phyloP scores from a whole-genome alignment of 306 rosid genomes.

The Trifolium subterraneum region DNA sequence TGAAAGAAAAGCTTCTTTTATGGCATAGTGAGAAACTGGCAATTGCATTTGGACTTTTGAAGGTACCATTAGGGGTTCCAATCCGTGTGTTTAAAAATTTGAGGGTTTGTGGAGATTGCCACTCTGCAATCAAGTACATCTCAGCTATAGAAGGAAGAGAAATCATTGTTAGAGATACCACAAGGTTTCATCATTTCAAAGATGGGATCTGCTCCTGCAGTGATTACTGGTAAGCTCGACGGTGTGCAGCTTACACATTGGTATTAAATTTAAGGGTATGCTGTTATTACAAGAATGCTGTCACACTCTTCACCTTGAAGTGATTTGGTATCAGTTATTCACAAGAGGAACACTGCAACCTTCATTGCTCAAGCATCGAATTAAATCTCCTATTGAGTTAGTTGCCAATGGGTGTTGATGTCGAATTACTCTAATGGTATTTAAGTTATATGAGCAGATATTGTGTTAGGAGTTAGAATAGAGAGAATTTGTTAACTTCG shows the following conservation, averaged over 20 bases:
- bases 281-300: constrained; percentile 6
- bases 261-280: constrained; percentile 18
- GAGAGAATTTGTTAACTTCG: too few species aligned
- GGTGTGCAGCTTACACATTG: neutral
- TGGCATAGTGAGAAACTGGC: constrained; percentile 91
- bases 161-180: constrained; percentile 81
- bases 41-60: constrained; percentile 78
- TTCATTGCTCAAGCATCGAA: constrained; percentile 18
- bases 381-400: constrained; percentile 10
- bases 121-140: constrained; percentile 74
- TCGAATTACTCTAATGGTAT: neutral
- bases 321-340: constrained; percentile 17
- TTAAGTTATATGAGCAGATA: neutral
- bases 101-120: constrained; percentile 94
- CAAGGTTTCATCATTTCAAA: constrained; percentile 87
- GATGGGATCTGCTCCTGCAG: constrained; percentile 81
- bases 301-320: constrained; percentile 28
- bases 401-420: neutral
- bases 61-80: constrained; percentile 59
- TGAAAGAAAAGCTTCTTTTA: constrained; percentile 76
- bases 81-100: constrained; percentile 80
- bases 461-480: neutral
- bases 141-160: constrained; percentile 82
- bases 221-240: constrained; percentile 71
- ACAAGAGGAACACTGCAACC: neutral